Conservation (phyloP, 1,284 basidiomycete genomes). For the Ceratobasidium sp. region DNA sequence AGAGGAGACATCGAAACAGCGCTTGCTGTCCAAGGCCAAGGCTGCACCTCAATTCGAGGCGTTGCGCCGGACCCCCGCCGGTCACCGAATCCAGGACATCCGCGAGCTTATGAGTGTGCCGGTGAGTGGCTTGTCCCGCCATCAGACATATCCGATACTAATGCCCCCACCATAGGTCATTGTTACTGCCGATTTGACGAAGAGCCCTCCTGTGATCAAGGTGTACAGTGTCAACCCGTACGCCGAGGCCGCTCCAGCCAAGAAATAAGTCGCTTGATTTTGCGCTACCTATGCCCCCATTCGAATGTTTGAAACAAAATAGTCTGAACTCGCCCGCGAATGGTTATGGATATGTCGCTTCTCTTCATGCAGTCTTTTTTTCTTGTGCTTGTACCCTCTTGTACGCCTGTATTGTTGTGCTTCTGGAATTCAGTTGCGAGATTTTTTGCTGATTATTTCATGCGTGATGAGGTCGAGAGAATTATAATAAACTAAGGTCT, state of each 20-base stretch:
- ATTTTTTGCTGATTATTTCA: conserved; percentile 38
- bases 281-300: conserved; percentile 6
- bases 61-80: conserved; percentile 73
- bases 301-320: conserved; percentile 6
- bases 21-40: conserved; percentile 79
- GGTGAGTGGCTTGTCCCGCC: conserved; percentile 63
- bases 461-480: not conserved
- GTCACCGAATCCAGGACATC: conserved; percentile 94
- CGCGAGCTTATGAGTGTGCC: conserved; percentile 90
- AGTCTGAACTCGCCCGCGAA: conserved; percentile 8
- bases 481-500: not conserved
- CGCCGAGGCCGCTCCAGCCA: conserved; percentile 57
- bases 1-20: conserved; percentile 76
- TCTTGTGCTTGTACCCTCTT: conserved; percentile 40
- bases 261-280: conserved; percentile 42
- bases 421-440: conserved; percentile 43
- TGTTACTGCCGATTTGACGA: conserved; percentile 91
- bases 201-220: conserved; percentile 94
- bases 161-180: conserved; percentile 71
- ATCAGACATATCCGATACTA: conserved; percentile 7
- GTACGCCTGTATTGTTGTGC: conserved; percentile 41
- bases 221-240: conserved; percentile 91
- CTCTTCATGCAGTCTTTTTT: conserved; percentile 28
- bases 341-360: conserved; percentile 41
- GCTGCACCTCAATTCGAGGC: conserved; percentile 83